These are phyloP conservation scores for Scalesia atractyloides DNA, from an alignment of 129 eudicot genomes.

Conservation along the genomic window DNA sequence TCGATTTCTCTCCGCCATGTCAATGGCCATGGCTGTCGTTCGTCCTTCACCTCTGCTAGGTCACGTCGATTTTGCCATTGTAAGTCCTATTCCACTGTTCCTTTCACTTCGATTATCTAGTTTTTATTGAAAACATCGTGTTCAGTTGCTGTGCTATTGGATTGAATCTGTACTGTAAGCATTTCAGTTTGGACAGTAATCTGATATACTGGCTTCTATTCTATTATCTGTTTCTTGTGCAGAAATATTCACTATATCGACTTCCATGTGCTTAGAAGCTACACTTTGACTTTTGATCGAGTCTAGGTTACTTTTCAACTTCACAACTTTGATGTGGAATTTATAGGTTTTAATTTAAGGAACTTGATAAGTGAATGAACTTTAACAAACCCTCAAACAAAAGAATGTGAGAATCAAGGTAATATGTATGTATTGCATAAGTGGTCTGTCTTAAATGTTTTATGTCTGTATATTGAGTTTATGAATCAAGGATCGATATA, in stretches of 20 bases:
- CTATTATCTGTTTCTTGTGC: too few species aligned
- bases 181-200: too few species aligned
- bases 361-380: background rate
- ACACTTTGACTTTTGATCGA: constrained; percentile 1
- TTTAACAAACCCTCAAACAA: background rate
- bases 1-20: constrained; percentile 35
- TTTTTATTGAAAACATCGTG: too few species aligned
- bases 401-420: background rate
- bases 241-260: too few species aligned
- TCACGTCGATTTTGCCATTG: constrained; percentile 34
- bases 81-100: constrained; percentile 44
- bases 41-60: constrained; percentile 64
- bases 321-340: background rate
- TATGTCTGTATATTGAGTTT: background rate
- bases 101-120: background rate
- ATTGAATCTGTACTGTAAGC: too few species aligned
- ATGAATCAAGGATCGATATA: background rate
- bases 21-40: constrained; percentile 46
- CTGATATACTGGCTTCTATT: too few species aligned
- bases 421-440: background rate
- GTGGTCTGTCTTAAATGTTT: background rate
- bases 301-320: constrained; percentile 4
- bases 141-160: too few species aligned
- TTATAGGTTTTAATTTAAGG: background rate
- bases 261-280: background rate